phyloP scores from a whole-genome alignment of 306 rosid genomes.

The Castanea sativa region DNA sequence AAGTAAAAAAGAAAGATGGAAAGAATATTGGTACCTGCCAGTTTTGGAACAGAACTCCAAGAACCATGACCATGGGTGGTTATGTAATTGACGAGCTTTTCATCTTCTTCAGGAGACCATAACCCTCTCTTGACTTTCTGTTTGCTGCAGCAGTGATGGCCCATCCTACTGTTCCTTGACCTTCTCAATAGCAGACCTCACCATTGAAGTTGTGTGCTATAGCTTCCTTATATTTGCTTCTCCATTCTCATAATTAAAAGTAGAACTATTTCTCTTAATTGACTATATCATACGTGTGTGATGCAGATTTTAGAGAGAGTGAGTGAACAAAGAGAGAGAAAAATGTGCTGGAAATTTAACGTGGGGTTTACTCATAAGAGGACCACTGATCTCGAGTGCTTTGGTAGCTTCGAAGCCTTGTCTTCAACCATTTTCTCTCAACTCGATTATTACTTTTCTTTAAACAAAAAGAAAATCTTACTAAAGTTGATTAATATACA shows the following conservation, averaged over 20 bases:
- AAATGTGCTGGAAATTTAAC: constrained; percentile 11
- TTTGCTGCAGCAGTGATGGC: constrained; percentile 76
- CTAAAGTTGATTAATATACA: neutral
- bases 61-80: constrained; percentile 58
- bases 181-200: neutral
- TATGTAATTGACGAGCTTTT: constrained; percentile 56
- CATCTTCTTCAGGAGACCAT: constrained; percentile 98
- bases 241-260: constrained; percentile 4
- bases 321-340: neutral
- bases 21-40: constrained; percentile 51
- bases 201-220: neutral
- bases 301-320: neutral
- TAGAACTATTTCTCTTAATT: neutral
- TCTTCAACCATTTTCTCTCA: constrained; percentile 4
- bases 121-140: constrained; percentile 83
- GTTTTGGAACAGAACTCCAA: constrained; percentile 80
- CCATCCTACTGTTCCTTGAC: constrained; percentile 26
- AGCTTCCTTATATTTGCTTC: constrained; percentile 17
- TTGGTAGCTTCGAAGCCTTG: constrained; percentile 6
- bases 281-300: neutral
- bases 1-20: neutral
- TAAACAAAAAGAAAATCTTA: neutral
- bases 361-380: constrained; percentile 30
- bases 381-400: constrained; percentile 9
- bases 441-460: constrained; percentile 8